Evolutionary conservation across 2,329 filamentous ascomycete genomes (phyloP).

Genomic region (Fusarium chlamydosporum): DNA sequence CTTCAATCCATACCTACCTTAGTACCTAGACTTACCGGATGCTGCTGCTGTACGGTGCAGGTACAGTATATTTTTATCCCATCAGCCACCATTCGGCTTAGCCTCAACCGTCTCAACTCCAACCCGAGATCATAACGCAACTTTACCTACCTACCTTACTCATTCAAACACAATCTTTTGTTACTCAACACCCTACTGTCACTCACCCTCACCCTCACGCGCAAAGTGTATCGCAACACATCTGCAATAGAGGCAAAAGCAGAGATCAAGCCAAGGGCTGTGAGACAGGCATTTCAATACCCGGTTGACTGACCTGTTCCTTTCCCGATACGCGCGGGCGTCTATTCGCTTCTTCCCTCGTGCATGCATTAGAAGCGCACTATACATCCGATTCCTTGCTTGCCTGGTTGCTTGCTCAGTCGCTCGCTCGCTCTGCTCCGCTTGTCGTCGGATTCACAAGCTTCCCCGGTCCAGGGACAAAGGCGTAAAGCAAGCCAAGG

Average conservation of each 20-base stretch:
- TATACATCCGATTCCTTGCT: slow-evolving; percentile 14
- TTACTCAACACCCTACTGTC: slow-evolving; percentile 1
- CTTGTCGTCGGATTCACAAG: slow-evolving; percentile 34
- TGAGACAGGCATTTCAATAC: background rate
- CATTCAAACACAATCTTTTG: slow-evolving; percentile 17
- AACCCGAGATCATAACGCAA: slow-evolving; percentile 14
- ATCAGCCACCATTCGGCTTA: slow-evolving; percentile 40
- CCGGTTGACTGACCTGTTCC: slow-evolving; percentile 10
- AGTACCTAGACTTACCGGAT: background rate
- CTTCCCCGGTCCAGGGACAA: slow-evolving; percentile 26
- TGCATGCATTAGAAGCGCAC: slow-evolving; percentile 33
- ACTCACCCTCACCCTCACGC: background rate
- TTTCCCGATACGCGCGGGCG: slow-evolving; percentile 35
- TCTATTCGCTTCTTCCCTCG: slow-evolving; percentile 35
- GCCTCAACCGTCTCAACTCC: slow-evolving; percentile 26
- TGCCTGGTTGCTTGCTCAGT: background rate
- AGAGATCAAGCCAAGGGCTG: slow-evolving; percentile 5
- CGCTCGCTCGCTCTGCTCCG: slow-evolving; percentile 24
- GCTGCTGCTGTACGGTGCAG: slow-evolving; percentile 27
- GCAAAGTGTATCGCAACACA: background rate
- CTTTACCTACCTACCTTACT: slow-evolving; percentile 9
- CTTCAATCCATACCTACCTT: too few relatives aligned
- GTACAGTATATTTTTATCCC: slow-evolving; percentile 44
- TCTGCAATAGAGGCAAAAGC: background rate
- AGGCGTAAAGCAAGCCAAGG: slow-evolving; percentile 9